Evolutionary conservation across 306 rosid genomes (phyloP).

Genomic region (Parietaria judaica): DNA sequence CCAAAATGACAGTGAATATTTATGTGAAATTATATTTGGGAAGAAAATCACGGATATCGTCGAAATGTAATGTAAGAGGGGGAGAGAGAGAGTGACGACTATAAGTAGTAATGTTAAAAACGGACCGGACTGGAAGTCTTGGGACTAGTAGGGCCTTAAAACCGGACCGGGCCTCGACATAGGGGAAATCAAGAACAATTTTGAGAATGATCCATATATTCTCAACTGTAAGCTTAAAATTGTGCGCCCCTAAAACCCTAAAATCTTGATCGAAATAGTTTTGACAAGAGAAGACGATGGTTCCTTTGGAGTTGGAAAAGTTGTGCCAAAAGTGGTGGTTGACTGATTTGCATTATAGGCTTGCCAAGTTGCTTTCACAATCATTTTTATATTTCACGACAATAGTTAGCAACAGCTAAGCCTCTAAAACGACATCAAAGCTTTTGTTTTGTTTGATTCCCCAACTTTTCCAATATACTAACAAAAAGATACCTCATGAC

Average conservation of each 20-base stretch:
- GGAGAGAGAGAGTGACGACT: no score
- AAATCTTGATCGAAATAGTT: no score
- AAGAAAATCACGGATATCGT: no score
- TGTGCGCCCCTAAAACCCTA: no score
- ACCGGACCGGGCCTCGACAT: no score
- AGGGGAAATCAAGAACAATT: background rate
- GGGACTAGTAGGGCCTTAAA: no score
- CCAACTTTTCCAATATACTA: background rate
- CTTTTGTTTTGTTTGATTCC: background rate
- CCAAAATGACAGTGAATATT: no score
- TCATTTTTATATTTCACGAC: constrained; percentile 8
- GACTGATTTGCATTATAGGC: constrained; percentile 15
- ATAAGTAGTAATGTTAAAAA: no score
- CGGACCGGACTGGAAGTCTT: no score
- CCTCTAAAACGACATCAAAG: constrained; percentile 17
- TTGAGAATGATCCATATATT: background rate
- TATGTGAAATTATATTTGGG: no score
- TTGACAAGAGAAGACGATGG: constrained; percentile 24
- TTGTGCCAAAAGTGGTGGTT: constrained; percentile 15
- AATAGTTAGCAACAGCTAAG: constrained; percentile 31
- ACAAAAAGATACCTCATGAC: constrained; percentile 5
- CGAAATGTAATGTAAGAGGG: no score
- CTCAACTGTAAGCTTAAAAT: no score
- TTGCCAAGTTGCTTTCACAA: constrained; percentile 31
- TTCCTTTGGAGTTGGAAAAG: constrained; percentile 22